Percentiles rank a stretch among this genome's conserved stretches.
phyloP scores from a whole-genome alignment of 192 early-diverging fungal genomes.

The Phlyctochytrium bullatum region DNA sequence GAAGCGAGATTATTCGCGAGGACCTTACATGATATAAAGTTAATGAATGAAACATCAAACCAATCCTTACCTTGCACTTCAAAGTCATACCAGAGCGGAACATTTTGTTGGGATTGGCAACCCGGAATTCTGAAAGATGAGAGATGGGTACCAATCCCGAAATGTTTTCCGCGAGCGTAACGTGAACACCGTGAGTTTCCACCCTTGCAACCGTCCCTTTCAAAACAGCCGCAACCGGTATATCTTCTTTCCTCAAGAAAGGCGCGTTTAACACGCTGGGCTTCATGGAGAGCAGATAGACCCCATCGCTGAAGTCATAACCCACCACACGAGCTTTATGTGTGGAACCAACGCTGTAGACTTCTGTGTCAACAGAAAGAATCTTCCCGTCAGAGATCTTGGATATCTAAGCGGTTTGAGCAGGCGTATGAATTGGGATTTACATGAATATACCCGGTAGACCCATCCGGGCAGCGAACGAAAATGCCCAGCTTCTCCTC shows the following conservation, averaged over 20 bases:
- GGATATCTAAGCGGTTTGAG: slow-evolving; percentile 46
- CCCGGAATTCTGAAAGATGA: slow-evolving; percentile 72
- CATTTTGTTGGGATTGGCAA: slow-evolving; percentile 70
- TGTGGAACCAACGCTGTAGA: slow-evolving; percentile 60
- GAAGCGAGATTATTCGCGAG: slow-evolving; percentile 55
- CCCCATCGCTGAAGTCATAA: slow-evolving; percentile 71
- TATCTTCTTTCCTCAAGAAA: slow-evolving; percentile 67
- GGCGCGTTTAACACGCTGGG: slow-evolving; percentile 64
- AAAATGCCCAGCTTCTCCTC: slow-evolving; percentile 63
- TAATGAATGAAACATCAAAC: neutral
- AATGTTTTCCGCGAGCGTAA: slow-evolving; percentile 45
- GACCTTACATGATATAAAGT: slow-evolving; percentile 21
- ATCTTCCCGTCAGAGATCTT: slow-evolving; percentile 68
- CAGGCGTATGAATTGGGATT: slow-evolving; percentile 26
- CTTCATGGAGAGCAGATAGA: slow-evolving; percentile 73
- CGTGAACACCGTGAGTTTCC: slow-evolving; percentile 34
- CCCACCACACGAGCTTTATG: slow-evolving; percentile 80
- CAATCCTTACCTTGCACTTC: slow-evolving; percentile 59
- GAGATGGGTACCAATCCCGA: slow-evolving; percentile 67
- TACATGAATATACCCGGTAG: slow-evolving; percentile 59
- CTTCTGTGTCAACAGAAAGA: slow-evolving; percentile 41
- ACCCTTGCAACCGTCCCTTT: slow-evolving; percentile 44
- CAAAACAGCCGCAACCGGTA: slow-evolving; percentile 60
- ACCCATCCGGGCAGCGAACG: slow-evolving; percentile 47
- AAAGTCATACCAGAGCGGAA: slow-evolving; percentile 75